Evolutionary conservation across 345 rosid genomes (phyloP).

Genomic region (Punica granatum): DNA sequence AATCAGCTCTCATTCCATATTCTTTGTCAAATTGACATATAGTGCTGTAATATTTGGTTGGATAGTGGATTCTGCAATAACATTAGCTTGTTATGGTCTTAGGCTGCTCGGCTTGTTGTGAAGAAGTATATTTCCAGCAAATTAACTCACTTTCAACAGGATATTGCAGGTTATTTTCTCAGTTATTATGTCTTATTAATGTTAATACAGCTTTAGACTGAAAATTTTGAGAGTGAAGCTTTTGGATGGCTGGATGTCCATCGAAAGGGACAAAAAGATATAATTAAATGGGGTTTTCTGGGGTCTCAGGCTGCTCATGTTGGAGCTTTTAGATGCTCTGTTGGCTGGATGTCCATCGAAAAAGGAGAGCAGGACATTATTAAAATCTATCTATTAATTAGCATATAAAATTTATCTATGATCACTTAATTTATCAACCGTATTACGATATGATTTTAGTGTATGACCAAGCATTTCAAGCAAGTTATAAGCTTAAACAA

Average conservation of each 20-base stretch:
- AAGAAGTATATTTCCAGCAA: constrained; percentile 56
- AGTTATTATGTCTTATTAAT: constrained; percentile 2
- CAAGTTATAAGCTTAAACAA: background rate
- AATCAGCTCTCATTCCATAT: background rate
- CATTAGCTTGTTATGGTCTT: constrained; percentile 27
- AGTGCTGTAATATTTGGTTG: background rate
- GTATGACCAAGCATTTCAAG: background rate
- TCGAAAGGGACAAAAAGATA: too few species aligned
- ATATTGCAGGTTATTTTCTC: constrained; percentile 65
- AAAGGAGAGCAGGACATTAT: background rate
- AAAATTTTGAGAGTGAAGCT: background rate
- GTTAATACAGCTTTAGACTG: background rate
- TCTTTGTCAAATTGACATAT: background rate
- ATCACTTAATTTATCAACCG: too few species aligned
- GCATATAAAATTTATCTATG: background rate
- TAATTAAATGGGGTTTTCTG: too few species aligned
- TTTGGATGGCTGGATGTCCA: too few species aligned
- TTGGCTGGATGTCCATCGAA: background rate
- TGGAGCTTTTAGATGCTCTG: background rate
- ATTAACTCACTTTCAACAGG: constrained; percentile 63
- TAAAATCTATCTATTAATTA: background rate
- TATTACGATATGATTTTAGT: background rate
- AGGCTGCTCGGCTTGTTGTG: constrained; percentile 71
- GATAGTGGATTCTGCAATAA: background rate
- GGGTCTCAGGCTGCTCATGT: too few species aligned